Evolutionary conservation across 495 filamentous ascomycete species (phyloP).

Genomic region (Neurospora sp.): DNA sequence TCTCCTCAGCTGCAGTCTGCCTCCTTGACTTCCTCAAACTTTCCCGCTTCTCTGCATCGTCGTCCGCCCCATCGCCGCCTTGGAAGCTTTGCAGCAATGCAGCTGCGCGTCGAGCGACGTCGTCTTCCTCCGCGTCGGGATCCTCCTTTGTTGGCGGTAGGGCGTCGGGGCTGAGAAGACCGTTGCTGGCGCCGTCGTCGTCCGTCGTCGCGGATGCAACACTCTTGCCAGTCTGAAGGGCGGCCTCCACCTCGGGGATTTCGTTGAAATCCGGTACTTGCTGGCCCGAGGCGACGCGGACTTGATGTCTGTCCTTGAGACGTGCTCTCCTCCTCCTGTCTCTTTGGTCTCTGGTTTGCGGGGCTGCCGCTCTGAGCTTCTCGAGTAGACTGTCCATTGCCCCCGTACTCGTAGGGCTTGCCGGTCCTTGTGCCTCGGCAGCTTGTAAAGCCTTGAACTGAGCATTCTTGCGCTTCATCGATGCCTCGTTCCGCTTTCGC

Average conservation of each 20-base stretch:
- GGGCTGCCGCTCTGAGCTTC: slow-evolving; percentile 88
- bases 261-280: slow-evolving; percentile 62
- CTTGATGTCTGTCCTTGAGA: slow-evolving; percentile 82
- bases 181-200: slow-evolving; percentile 26
- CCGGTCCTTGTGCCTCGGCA: slow-evolving; percentile 43
- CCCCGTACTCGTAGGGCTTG: slow-evolving; percentile 68
- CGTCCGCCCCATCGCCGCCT: slow-evolving; percentile 48
- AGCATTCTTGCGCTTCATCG: slow-evolving; percentile 77
- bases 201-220: slow-evolving; percentile 11
- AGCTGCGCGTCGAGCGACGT: slow-evolving; percentile 75
- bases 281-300: slow-evolving; percentile 82
- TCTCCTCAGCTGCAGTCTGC: slow-evolving; percentile 63
- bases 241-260: slow-evolving; percentile 36
- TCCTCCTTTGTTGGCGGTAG: slow-evolving; percentile 27
- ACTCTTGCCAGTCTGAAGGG: slow-evolving; percentile 12
- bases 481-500: slow-evolving; percentile 73
- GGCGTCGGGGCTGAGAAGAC: slow-evolving; percentile 23
- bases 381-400: slow-evolving; percentile 96
- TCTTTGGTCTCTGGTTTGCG: slow-evolving; percentile 75
- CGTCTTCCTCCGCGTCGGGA: slow-evolving; percentile 49
- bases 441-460: slow-evolving; percentile 44
- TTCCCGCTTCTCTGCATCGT: slow-evolving; percentile 45
- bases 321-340: slow-evolving; percentile 80
- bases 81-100: slow-evolving; percentile 72
- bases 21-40: slow-evolving; percentile 49